These are phyloP conservation scores for Silene conica DNA, from an alignment of 148 eudicot genomes.

Conservation along the genomic window DNA sequence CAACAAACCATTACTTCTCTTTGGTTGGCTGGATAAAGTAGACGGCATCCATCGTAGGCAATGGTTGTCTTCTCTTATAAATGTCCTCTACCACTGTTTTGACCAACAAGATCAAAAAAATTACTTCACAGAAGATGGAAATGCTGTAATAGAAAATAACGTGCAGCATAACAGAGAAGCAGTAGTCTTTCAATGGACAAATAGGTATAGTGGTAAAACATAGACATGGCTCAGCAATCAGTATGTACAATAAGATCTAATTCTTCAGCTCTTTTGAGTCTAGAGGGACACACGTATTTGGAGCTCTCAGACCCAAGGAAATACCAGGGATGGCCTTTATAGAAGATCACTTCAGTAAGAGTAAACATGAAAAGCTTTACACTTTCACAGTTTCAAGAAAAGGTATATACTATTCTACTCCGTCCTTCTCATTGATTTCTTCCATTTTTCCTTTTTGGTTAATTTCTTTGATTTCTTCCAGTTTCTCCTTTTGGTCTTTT, in stretches of 20 bases:
- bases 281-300: neutral
- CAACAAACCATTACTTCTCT: slow-evolving; percentile 59
- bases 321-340: neutral
- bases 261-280: neutral
- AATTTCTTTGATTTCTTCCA: too few species aligned
- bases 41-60: slow-evolving; percentile 90
- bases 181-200: neutral
- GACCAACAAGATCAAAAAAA: slow-evolving; percentile 14
- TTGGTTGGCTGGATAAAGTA: slow-evolving; percentile 87
- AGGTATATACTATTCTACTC: neutral
- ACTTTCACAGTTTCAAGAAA: neutral
- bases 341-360: neutral
- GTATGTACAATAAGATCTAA: neutral
- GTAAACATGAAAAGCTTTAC: neutral
- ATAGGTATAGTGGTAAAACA: neutral
- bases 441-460: too few species aligned
- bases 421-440: too few species aligned
- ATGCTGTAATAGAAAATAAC: neutral
- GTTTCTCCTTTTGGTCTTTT: too few species aligned
- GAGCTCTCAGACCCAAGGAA: neutral
- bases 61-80: slow-evolving; percentile 80
- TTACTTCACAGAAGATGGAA: neutral
- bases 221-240: slow-evolving; percentile 1
- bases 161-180: neutral
- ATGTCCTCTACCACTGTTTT: slow-evolving; percentile 96